Evolutionary conservation across 1,284 basidiomycete species (phyloP), one percentile per base, ranked within the genome.

Genomic region (Irpex rosettiformis): DNA sequence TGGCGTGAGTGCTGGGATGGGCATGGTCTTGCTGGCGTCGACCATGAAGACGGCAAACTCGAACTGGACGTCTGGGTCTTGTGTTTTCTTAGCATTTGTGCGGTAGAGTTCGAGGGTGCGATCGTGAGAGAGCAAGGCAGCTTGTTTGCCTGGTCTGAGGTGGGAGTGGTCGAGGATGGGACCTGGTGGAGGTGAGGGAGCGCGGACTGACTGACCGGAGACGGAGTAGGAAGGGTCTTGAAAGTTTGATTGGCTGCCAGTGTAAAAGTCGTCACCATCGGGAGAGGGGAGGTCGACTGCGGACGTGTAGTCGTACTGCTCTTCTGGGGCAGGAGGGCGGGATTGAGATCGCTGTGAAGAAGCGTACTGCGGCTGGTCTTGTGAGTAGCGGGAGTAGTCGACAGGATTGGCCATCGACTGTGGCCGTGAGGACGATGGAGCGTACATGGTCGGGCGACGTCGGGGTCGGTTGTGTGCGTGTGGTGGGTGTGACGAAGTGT

Each of bases 31-130:
- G 57, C 91, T 89, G 33, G 96, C 93, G 70, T 98, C 97, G 68
- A 99, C 90, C 91, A 98, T 96, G 79, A 99, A 98, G 13, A 96
- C 94, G 55, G 96, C 94, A 67, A 99, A 96, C 74, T 99, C 96
- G 77, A 96, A 99, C 72, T 96, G 96, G 60, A 98, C 80, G 71
- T 97, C 93, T 0, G 96, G 96, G 73, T 99, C 95, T 77, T 98
- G 95, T 0, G 95, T 97, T 79, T 98, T 99, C 78, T 97, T 98
- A 25, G 96, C 96, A 72, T 99, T 99, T 52, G 91, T 86, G 47
- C 97, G 91, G 78, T 99, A 99, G 59, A 97, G 87, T 73, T 98
- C 94, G 61, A 99, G 86, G 2, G 96, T 99, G 65, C 93, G 93
- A 73, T 94, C 93, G 74, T 98, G 93, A 1, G 93, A 94, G 61